Percentiles rank a stretch among this genome's conserved stretches.
These are phyloP conservation scores for Fusarium subtropicale DNA, from an alignment of 2,329 filamentous ascomycete species.

Conservation along the genomic window DNA sequence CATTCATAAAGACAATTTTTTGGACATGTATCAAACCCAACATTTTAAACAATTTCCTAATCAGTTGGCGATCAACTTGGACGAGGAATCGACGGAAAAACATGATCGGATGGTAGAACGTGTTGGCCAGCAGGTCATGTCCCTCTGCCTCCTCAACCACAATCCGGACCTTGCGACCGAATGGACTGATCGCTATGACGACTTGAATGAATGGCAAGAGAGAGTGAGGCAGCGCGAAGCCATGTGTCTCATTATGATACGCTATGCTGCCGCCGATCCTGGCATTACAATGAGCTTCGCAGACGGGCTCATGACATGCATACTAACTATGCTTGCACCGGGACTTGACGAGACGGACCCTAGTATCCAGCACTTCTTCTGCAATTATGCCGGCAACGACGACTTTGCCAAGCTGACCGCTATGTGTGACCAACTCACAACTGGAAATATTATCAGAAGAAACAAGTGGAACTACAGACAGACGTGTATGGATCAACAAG, in stretches of 20 bases:
- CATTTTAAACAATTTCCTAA: constrained; percentile 7
- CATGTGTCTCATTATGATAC: background rate
- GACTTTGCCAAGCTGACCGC: background rate
- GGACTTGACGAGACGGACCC: background rate
- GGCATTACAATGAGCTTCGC: constrained; percentile 23
- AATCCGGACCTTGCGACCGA: background rate
- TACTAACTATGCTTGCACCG: constrained; percentile 24
- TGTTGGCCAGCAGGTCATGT: background rate
- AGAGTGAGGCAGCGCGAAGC: background rate
- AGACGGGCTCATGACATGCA: constrained; percentile 13
- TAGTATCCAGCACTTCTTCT: background rate
- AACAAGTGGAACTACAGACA: background rate
- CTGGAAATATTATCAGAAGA: background rate
- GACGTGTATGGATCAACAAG: background rate
- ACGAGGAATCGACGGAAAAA: background rate
- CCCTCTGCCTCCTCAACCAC: constrained; percentile 1
- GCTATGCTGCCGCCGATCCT: constrained; percentile 20
- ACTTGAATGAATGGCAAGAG: background rate
- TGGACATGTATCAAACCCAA: background rate
- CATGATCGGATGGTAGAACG: background rate
- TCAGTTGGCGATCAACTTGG: constrained; percentile 13
- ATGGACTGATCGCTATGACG: background rate
- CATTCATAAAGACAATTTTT: background rate
- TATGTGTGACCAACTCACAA: background rate
- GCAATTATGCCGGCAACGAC: background rate